Base-by-base conservation (phyloP, 805 yeast genomes). In the Diddensiella caesifluorescens region DNA sequence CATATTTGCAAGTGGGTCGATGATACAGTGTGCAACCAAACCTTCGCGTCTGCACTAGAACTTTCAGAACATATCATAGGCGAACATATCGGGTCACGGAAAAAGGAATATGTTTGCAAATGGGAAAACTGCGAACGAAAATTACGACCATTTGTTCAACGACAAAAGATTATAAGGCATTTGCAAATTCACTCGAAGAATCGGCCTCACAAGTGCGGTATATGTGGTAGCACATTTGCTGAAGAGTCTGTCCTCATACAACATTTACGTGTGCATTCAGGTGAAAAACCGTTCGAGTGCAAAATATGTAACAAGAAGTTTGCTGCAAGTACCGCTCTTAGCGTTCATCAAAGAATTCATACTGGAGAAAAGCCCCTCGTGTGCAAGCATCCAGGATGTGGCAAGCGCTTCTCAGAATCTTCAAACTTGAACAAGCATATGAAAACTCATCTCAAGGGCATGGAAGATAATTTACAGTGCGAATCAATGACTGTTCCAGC, bases 341-440 rank as follows among this genome's bases (percentile, higher is more conserved):
- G 87, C 1, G 86, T 90, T 22, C 97, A 92, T 63, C 62, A 74
- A 35, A 69, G 97, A 46, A 80, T 80, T 2, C 98, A 90, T 61
- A 83, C 95, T 0, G 97, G 97, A 1, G 90, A 83, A 46, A 86
- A 83, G 60, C 97, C 97, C 2, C 66, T 90, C 50, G 67, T 62
- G 25, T 90, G 97, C 62, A 80, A 79, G 48, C 74, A 75, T 63
- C 86, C 85, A 0, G 81, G 84, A 1, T 90, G 98, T 60, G 80
- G 77, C 13, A 88, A 85, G 60, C 63, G 85, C 41, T 90, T 90
- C 57, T 81, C 90, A 46, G 97, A 92, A 61, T 79, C 90, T 36
- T 82, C 95, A 13, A 92, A 90, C 60, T 67, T 90, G 52, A 80
- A 84, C 16, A 90, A 90, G 55, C 98, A 90, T 60, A 73, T 86